Evolutionary conservation across 2,329 filamentous ascomycete genomes (phyloP).

Genomic region (Aspergillus alliaceus): DNA sequence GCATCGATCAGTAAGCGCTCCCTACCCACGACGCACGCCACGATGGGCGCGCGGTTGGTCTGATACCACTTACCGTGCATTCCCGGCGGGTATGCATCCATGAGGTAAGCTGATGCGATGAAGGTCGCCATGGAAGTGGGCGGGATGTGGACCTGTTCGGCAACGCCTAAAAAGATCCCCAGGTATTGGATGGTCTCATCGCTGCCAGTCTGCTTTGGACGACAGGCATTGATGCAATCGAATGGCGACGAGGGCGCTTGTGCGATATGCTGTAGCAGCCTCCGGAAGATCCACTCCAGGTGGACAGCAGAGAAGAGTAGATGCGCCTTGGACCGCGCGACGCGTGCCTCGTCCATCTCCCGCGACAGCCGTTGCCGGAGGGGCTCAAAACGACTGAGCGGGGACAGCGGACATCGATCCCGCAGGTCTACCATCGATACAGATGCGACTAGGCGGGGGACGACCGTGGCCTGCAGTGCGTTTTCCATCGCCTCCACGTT

Average conservation of each 20-base stretch:
- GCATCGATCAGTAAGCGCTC: slow-evolving; percentile 1
- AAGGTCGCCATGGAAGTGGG: not conserved
- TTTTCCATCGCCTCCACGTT: not conserved
- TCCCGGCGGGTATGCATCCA: slow-evolving; percentile 6
- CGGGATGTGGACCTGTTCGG: not conserved
- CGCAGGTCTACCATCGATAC: not conserved
- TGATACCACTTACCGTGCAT: slow-evolving; percentile 7
- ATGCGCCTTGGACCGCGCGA: not conserved
- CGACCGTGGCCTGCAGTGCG: not conserved
- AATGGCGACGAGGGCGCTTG: not conserved
- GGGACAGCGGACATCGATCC: not conserved
- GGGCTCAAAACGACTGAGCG: not conserved
- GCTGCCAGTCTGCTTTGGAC: not conserved
- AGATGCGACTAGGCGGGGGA: not conserved
- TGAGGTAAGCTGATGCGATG: slow-evolving; percentile 4
- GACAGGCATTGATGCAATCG: not conserved
- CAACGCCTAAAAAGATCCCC: not conserved
- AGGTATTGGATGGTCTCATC: not conserved
- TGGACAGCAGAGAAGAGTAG: not conserved
- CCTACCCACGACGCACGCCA: not conserved
- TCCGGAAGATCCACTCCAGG: not conserved
- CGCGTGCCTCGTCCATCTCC: not conserved
- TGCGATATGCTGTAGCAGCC: not conserved
- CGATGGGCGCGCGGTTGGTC: not conserved
- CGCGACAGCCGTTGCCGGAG: not conserved